phyloP scores from a whole-genome alignment of 2,329 filamentous ascomycete species.

The Clonostachys rosea region DNA sequence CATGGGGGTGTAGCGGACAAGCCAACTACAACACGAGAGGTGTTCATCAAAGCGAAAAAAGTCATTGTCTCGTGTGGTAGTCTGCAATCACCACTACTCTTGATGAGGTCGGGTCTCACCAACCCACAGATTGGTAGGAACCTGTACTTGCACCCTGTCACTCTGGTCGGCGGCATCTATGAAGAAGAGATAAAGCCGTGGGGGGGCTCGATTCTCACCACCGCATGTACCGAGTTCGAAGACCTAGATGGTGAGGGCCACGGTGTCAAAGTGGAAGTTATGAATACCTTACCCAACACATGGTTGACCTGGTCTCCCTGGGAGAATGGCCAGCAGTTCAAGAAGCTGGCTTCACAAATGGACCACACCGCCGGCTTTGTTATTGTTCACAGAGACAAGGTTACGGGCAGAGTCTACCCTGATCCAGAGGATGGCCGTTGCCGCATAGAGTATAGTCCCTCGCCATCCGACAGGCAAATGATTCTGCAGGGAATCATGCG shows the following conservation, averaged over 20 bases:
- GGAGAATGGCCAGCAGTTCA: constrained; percentile 1
- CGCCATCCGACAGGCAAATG: constrained; percentile 61
- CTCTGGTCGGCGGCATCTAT: background rate
- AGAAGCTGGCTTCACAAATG: background rate
- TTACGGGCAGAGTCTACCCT: background rate
- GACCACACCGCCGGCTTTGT: background rate
- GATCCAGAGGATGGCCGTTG: constrained; percentile 1
- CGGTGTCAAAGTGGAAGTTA: background rate
- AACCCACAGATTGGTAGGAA: background rate
- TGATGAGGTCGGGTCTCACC: background rate
- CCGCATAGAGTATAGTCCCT: constrained; percentile 51
- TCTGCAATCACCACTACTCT: constrained; percentile 1
- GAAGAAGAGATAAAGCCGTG: background rate
- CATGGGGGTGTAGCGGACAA: too few relatives aligned
- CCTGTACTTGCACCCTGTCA: constrained; percentile 1
- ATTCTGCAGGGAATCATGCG: constrained; percentile 64
- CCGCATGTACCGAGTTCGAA: constrained; percentile 1
- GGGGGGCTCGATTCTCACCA: background rate
- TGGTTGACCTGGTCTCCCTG: constrained; percentile 1
- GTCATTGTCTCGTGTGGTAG: background rate
- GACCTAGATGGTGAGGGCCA: constrained; percentile 1
- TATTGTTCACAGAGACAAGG: background rate
- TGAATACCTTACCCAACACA: background rate
- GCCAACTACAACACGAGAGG: background rate
- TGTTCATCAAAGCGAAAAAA: background rate